These are phyloP conservation scores for Chlorophyllum brunneum DNA, from an alignment of 768 basidiomycete species.

Conservation along the genomic window DNA sequence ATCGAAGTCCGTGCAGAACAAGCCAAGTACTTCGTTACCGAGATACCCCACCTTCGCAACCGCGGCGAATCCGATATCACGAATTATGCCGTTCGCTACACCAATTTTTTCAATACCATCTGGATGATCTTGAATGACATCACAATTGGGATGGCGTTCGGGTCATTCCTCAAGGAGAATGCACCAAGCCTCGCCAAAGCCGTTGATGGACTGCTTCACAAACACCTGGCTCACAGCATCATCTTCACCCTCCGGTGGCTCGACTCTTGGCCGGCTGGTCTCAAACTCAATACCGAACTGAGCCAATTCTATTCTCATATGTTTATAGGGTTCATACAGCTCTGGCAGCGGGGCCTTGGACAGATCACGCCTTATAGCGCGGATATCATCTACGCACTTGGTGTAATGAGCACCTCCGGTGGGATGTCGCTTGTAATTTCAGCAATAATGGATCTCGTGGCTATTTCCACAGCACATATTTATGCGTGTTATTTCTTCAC, in stretches of 20 bases:
- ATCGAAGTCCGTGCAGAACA: slow-evolving; percentile 55
- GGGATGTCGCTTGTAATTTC: slow-evolving; percentile 14
- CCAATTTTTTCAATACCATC: slow-evolving; percentile 86
- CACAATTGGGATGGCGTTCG: slow-evolving; percentile 74
- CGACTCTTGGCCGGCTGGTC: slow-evolving; percentile 91
- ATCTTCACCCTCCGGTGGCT: slow-evolving; percentile 73
- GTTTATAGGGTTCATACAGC: slow-evolving; percentile 57
- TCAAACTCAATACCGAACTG: slow-evolving; percentile 96
- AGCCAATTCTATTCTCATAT: slow-evolving; percentile 77
- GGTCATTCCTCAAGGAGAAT: slow-evolving; percentile 70
- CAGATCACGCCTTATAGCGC: slow-evolving; percentile 18
- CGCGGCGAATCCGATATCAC: slow-evolving; percentile 32
- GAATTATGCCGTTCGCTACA: slow-evolving; percentile 56
- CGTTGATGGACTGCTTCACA: not conserved
- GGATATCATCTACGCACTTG: slow-evolving; percentile 29
- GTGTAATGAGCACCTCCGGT: slow-evolving; percentile 24
- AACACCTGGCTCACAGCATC: slow-evolving; percentile 26
- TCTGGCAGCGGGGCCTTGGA: slow-evolving; percentile 48
- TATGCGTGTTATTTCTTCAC: slow-evolving; percentile 65
- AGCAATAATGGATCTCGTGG: slow-evolving; percentile 12
- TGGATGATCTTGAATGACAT: slow-evolving; percentile 93
- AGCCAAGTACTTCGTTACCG: slow-evolving; percentile 36
- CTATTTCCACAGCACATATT: slow-evolving; percentile 58
- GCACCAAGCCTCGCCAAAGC: slow-evolving; percentile 37
- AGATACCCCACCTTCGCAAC: slow-evolving; percentile 35